Evolutionary conservation across 2,329 filamentous ascomycete genomes (phyloP), one percentile per base, ranked within the genome.

Genomic region (Lecanosticta acicola): DNA sequence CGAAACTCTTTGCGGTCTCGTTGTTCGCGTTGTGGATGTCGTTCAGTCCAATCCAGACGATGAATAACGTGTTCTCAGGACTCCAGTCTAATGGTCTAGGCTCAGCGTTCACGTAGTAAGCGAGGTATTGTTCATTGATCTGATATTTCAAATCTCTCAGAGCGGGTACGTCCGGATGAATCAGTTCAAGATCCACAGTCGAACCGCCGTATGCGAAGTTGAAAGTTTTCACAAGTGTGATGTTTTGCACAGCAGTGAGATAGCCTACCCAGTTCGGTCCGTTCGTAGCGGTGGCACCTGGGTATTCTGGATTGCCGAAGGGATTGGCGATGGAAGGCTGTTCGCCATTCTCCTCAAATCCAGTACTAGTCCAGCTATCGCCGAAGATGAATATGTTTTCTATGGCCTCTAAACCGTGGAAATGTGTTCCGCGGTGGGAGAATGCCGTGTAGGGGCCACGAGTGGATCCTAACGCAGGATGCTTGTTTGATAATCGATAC

Each of bases 351-450:
- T 74, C 66, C 48, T 80, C 66, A 63, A 84, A 85, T 7, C 75
- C 75, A 2, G 77, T 80, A 50, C 75, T 72, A 1, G 77, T 77
- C 64, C 81, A 82, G 2, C 76, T 80, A 56, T 82, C 76, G 34
- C 79, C 78, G 53, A 65, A 65, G 32, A 59, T 51, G 35, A 62
- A 32, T 29, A 29, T 29, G 24, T 29, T 11, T 29, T 29, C 24
- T n/a, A 50, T 34, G 18, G 44, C 44, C 4, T 35, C 17, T 18
- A 44, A 11, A 29, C 11, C 11, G 24, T 11, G 7, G 24, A 7
- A 29, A 29, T 29, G 24, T 11, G 24, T 5, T 7, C 24, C 24
- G 11, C 5, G 5, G 24, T 29, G 11, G 24, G 24, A 29, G 24
- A 29, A 29, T 5, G 24, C 11, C 24, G 24, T 29, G 24, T 29